Base-by-base conservation (phyloP, 208 protist species). In the Crithidia sp. region DNA sequence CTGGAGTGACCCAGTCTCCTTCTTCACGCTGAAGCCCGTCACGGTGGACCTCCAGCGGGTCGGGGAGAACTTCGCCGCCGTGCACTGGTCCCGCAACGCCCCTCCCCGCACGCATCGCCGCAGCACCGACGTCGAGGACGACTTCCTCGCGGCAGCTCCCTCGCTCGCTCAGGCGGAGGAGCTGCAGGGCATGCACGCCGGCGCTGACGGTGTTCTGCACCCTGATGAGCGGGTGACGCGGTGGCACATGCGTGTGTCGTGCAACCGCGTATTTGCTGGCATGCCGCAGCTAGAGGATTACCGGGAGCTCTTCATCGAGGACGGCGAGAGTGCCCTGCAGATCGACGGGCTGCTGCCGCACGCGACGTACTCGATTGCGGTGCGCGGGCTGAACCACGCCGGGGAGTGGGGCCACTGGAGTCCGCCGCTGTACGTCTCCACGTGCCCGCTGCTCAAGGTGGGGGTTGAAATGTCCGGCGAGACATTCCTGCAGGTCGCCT, bases 341-440 rank as follows among this genome's bases (percentile, higher is more conserved):
- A 83, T 97, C 58, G 83, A 87, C 13, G 71, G 73, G 3, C 73
- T 98, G 4, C 60, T 89, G 2, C 92, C 94, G 3, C 75, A 95
- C 71, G 64, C 85, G 0, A 83, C 78, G 10, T 97, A 96, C 78
- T 73, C 79, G 14, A 81, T 98, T 44, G 77, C 91, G 17, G 90
- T 96, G 53, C 89, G 89, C 36, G 94, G 87, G 13, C 77, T 85
- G 53, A 93, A 94, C 74, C 70, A 73, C 47, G 83, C 79, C 9
- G 86, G 85, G 19, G 82, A 91, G 52, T 98, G 94, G 92, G 94
- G 94, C 54, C 89, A 95, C 77, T 98, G 92, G 91, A 93, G 89
- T 78, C 68, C 79, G 17, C 74, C 79, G 16, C 74, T 84, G 19
- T 72, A 67, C 37, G 81, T 95, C 13, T 68, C 79, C 12, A 97